Base-by-base conservation (phyloP, 768 basidiomycete genomes). In the Russula dissimulans region DNA sequence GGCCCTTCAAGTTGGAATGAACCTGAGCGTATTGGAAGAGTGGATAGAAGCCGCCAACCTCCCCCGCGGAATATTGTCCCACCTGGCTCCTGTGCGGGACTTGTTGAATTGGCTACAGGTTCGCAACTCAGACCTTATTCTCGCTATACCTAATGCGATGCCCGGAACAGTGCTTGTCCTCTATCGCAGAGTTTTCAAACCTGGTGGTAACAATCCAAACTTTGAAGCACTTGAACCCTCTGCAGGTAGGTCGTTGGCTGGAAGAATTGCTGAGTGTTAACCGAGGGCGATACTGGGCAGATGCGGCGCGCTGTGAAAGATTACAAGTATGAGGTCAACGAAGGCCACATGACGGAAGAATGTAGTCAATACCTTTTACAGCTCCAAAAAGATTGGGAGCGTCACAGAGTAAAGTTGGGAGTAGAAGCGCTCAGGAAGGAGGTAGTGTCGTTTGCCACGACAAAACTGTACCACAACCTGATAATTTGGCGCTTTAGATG, bases 381-480 rank as follows among this genome's bases (percentile, higher is more conserved):
- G 67, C 77, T 99, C 9, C 95, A 97, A 73, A 95, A 91, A 69
- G 95, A 98, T 70, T 99, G 95, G 95, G 95, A 99, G 72, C 78
- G 91, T 58, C 87, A 91, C 70, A 79, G 93, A 46, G 84, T 95
- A 36, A 89, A 91, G 69, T 76, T 89, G 36, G 90, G 91, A 4
- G 91, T 95, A 9, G 87, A 91, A 67, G 85, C 86, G 9, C 75
- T 93, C 38, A 85, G 88, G 61, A 89, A 86, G 73, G 90, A 93
- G 82, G 89, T 91, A 61, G 57, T 70, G 29, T 36, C 32, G 10
- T 63, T 29, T 34, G 26, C 17, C 43, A n/a, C 29, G 7, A 4
- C 47, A 29, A 14, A 52, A 9, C 42, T 14, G 11, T 39, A n/a
- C 39, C 15, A 12, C 18, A 26, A 43, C 44, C 22, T 59, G 47